Evolutionary conservation across 495 filamentous ascomycete genomes (phyloP).

Genomic region (Talaromyces thailandensis): DNA sequence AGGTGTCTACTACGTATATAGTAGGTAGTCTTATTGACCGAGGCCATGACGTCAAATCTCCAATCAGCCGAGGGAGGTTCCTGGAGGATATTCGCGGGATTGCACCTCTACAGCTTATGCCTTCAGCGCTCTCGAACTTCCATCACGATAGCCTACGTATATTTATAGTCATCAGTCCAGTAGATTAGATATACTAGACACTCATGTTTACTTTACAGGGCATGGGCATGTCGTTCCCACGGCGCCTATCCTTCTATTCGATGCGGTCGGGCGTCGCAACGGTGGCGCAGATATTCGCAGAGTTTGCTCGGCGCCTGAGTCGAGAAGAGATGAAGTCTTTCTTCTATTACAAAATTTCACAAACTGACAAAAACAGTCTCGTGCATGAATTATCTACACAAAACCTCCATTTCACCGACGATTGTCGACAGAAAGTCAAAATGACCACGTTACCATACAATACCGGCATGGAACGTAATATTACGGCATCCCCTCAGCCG

Average conservation of each 20-base stretch:
- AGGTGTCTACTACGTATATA: too few species aligned
- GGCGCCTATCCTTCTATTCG: too few species aligned
- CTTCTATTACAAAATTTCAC: background rate
- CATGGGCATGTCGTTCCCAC: too few species aligned
- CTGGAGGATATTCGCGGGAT: too few species aligned
- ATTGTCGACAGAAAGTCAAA: background rate
- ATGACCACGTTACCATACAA: background rate
- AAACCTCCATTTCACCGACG: background rate
- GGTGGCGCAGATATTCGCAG: too few species aligned
- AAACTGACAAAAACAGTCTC: background rate
- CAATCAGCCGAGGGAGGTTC: background rate
- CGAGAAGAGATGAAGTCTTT: background rate
- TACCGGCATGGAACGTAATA: background rate
- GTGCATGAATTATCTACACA: background rate
- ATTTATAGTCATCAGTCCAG: too few species aligned
- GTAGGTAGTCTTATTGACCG: background rate
- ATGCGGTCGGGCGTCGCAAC: too few species aligned
- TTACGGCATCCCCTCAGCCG: background rate
- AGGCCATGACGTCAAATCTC: slow-evolving; percentile 1
- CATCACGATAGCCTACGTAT: too few species aligned
- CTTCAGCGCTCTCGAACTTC: too few species aligned
- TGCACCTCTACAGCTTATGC: too few species aligned
- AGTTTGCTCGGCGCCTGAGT: background rate
- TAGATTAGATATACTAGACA: too few species aligned
- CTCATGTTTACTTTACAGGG: too few species aligned